These are phyloP conservation scores for Beta vulgaris DNA, from an alignment of 148 eudicot genomes.

Conservation along the genomic window DNA sequence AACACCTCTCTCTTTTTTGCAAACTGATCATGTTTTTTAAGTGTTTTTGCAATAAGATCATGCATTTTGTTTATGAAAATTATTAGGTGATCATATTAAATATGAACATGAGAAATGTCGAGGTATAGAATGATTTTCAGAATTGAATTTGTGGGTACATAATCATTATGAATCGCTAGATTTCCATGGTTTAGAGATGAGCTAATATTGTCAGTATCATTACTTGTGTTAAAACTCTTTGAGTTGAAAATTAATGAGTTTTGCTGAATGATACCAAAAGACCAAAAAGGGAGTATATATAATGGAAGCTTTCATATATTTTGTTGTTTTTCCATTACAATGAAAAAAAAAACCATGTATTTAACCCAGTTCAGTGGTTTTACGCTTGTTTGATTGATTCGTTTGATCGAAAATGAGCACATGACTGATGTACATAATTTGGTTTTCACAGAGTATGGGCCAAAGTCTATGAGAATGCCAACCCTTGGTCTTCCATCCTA, in stretches of 20 bases:
- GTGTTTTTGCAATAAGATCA: neutral
- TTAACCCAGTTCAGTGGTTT: neutral
- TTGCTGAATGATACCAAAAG: neutral
- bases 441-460: slow-evolving; percentile 51
- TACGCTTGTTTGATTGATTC: neutral
- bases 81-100: too few relatives aligned
- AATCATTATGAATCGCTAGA: too few relatives aligned
- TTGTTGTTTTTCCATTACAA: neutral
- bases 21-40: neutral
- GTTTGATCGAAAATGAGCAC: neutral
- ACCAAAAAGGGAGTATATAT: neutral
- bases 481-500: slow-evolving; percentile 70
- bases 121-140: too few relatives aligned
- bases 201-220: too few relatives aligned
- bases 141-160: too few relatives aligned
- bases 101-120: too few relatives aligned
- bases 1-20: slow-evolving; percentile 27
- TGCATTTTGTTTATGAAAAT: neutral
- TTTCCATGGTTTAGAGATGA: too few relatives aligned
- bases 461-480: slow-evolving; percentile 53
- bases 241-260: too few relatives aligned
- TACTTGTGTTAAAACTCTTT: too few relatives aligned
- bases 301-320: neutral
- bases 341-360: neutral
- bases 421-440: neutral